These are phyloP conservation scores for Leptographium radiaticola DNA, from an alignment of 2,329 filamentous ascomycete genomes.

Conservation along the genomic window DNA sequence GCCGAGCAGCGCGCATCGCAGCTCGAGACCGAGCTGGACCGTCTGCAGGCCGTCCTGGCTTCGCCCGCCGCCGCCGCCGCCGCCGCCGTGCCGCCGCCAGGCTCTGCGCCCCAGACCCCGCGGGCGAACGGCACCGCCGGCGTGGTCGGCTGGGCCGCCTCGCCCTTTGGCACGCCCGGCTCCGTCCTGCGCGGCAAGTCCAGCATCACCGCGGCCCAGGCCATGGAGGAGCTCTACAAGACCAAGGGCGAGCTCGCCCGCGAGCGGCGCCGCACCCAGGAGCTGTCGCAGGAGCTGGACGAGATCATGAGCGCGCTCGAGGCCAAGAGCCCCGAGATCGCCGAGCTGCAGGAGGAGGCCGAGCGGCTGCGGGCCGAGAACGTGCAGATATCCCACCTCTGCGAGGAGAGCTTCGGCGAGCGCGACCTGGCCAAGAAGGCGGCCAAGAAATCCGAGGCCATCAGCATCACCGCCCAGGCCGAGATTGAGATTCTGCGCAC, in stretches of 20 bases:
- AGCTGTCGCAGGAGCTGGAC: constrained; percentile 65
- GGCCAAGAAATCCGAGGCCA: constrained; percentile 64
- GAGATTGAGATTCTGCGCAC: constrained; percentile 72
- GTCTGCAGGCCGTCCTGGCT: constrained; percentile 35
- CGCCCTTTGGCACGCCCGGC: constrained; percentile 48
- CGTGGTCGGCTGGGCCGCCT: constrained; percentile 28
- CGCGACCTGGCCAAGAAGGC: constrained; percentile 68
- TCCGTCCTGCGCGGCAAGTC: constrained; percentile 40
- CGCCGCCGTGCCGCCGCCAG: constrained; percentile 18
- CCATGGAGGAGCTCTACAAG: constrained; percentile 51
- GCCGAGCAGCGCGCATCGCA: constrained; percentile 35
- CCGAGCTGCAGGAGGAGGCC: constrained; percentile 72
- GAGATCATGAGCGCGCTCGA: constrained; percentile 79
- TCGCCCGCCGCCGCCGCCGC: constrained; percentile 12
- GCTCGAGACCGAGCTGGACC: constrained; percentile 40
- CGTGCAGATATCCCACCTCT: constrained; percentile 69
- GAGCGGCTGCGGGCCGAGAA: constrained; percentile 70
- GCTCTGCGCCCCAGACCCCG: constrained; percentile 47
- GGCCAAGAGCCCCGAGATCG: constrained; percentile 73
- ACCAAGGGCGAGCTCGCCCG: constrained; percentile 60
- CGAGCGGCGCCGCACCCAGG: constrained; percentile 61
- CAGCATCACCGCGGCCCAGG: constrained; percentile 45
- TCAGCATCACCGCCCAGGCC: constrained; percentile 47
- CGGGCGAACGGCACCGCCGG: constrained; percentile 31
- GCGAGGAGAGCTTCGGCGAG: constrained; percentile 70